A percentile compares a stretch with the other conserved stretches of the same genome.
Evolutionary conservation across 2,329 filamentous ascomycete genomes (phyloP).

Genomic region (Xylariaceae sp.): DNA sequence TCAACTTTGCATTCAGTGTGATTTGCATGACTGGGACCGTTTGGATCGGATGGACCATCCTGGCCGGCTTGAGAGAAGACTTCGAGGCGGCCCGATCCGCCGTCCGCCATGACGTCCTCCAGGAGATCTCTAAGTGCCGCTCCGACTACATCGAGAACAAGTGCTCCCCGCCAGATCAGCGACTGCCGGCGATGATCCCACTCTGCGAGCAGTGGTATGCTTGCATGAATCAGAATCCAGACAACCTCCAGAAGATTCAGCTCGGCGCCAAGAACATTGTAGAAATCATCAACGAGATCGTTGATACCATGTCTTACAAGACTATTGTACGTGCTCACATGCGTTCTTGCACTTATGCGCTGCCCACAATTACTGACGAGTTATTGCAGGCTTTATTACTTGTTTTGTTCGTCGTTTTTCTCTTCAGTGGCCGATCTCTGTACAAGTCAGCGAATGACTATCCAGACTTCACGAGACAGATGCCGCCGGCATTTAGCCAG

Average conservation of each 20-base stretch:
- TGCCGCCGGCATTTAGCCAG: constrained; percentile 19
- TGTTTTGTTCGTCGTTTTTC: constrained; percentile 27
- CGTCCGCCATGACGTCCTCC: constrained; percentile 62
- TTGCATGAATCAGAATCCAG: constrained; percentile 82
- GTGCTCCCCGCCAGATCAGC: constrained; percentile 58
- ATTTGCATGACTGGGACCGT: constrained; percentile 35
- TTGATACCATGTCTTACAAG: constrained; percentile 86
- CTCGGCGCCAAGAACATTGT: constrained; percentile 85
- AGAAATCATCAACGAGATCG: constrained; percentile 88
- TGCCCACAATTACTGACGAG: constrained; percentile 12
- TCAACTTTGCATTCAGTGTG: constrained; percentile 59
- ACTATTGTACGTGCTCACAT: constrained; percentile 44
- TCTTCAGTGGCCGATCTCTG: constrained; percentile 30
- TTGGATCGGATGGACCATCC: constrained; percentile 65
- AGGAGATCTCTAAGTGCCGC: constrained; percentile 68
- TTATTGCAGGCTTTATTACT: constrained; percentile 24
- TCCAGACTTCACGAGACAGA: constrained; percentile 22
- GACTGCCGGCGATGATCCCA: constrained; percentile 65
- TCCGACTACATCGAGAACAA: constrained; percentile 70
- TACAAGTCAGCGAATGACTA: constrained; percentile 27
- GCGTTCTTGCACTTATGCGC: not conserved
- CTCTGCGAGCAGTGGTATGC: constrained; percentile 76
- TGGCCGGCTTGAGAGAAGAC: constrained; percentile 66
- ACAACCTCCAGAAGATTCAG: constrained; percentile 70
- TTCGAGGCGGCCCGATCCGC: constrained; percentile 66